Conservation (phyloP, 805 yeast genomes). For the Kluyveromyces siamensis region DNA sequence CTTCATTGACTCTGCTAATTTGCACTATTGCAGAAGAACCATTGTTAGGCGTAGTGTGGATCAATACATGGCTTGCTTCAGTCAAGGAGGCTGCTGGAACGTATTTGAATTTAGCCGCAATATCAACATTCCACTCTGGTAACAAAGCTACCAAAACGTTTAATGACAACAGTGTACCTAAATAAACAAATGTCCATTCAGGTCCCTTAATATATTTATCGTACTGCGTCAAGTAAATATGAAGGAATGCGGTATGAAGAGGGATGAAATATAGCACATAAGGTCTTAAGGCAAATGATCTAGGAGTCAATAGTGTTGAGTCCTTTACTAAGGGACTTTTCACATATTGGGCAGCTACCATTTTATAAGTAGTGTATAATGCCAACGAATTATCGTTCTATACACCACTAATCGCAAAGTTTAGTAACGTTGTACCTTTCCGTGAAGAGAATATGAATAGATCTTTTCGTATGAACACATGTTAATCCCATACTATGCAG, state of each 20-base stretch:
- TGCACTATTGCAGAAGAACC: conserved; percentile 77
- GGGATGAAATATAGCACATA: conserved; percentile 77
- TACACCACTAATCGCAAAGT: not conserved
- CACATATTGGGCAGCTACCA: conserved; percentile 30
- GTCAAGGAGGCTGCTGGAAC: conserved; percentile 38
- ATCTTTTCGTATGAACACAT: no score
- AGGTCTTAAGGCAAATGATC: conserved; percentile 51
- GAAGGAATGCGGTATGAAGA: conserved; percentile 64
- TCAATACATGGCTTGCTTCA: conserved; percentile 63
- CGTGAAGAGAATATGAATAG: no score
- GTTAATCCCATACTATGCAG: not conserved
- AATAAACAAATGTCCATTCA: conserved; percentile 92
- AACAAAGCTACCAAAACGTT: conserved; percentile 74
- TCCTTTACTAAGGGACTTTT: conserved; percentile 62
- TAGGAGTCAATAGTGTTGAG: conserved; percentile 69
- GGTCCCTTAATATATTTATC: conserved; percentile 77
- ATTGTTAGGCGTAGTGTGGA: conserved; percentile 74
- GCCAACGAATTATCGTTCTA: not conserved
- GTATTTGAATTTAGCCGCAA: conserved; percentile 66
- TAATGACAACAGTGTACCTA: conserved; percentile 62
- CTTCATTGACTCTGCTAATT: conserved; percentile 45
- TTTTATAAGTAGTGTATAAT: not conserved
- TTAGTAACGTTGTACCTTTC: not conserved
- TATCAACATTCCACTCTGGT: conserved; percentile 86
- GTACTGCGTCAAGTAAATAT: conserved; percentile 58